A percentile compares a stretch with the other conserved stretches of the same genome.
Conservation (phyloP, 2,329 filamentous ascomycete species). For the Zasmidium cellare region DNA sequence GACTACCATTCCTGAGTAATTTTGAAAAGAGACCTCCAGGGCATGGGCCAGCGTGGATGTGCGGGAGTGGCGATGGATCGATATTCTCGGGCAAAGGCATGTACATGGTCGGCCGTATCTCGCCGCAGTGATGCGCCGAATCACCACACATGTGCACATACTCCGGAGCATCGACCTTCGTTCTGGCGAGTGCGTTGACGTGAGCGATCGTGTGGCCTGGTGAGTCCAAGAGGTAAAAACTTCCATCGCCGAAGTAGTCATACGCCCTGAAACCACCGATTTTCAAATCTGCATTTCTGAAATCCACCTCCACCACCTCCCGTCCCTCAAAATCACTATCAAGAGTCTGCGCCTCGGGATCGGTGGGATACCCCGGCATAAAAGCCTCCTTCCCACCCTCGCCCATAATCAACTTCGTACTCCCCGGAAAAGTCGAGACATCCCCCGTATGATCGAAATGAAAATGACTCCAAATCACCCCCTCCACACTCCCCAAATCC, state of each 20-base stretch:
- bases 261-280: conserved; percentile 44
- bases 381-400: conserved; percentile 41
- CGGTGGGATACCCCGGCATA: conserved; percentile 44
- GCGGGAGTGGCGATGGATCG: conserved; percentile 11
- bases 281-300: conserved; percentile 29
- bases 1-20: conserved; percentile 10
- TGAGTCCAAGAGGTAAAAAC: conserved; percentile 52
- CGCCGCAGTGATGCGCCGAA: conserved; percentile 29
- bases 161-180: conserved; percentile 33
- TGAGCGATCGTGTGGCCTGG: conserved; percentile 53
- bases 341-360: conserved; percentile 34
- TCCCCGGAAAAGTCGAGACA: conserved; percentile 38
- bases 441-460: conserved; percentile 42
- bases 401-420: conserved; percentile 44
- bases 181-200: conserved; percentile 48
- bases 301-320: conserved; percentile 31
- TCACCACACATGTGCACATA: conserved; percentile 41
- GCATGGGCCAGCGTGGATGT: conserved; percentile 31
- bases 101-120: conserved; percentile 39
- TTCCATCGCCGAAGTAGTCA: conserved; percentile 56
- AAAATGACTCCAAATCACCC: conserved; percentile 37
- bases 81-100: conserved; percentile 34
- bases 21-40: conserved; percentile 36
- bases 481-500: conserved; percentile 31
- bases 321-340: conserved; percentile 39